Conservation (phyloP, 345 rosid genomes). For the Passiflora organensis region DNA sequence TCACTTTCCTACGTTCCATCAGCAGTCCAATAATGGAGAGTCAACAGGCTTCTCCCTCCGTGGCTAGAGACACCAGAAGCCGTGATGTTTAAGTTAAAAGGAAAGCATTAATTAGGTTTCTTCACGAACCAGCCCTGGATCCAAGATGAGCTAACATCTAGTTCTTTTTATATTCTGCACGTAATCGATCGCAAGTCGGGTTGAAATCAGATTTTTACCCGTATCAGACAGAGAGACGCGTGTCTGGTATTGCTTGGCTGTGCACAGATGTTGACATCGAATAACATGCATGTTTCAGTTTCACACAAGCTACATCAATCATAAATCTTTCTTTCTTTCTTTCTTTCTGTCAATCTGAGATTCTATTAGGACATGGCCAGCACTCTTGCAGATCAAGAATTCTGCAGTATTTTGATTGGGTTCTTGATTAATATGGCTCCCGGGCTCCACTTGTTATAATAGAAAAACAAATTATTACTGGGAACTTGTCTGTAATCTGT, state of each 20-base stretch:
- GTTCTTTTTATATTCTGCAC: too few species aligned
- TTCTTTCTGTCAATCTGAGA: constrained; percentile 19
- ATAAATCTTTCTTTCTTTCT: too few species aligned
- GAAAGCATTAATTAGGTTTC: background rate
- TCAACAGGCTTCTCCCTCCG: background rate
- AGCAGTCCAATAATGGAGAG: constrained; percentile 18
- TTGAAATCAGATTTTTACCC: background rate
- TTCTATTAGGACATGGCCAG: constrained; percentile 17
- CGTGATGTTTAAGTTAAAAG: constrained; percentile 32
- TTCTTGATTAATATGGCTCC: constrained; percentile 12
- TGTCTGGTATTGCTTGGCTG: constrained; percentile 13
- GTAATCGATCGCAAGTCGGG: background rate
- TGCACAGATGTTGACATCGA: constrained; percentile 7
- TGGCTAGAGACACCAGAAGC: constrained; percentile 4
- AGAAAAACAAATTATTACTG: constrained; percentile 12
- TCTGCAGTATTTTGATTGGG: constrained; percentile 16
- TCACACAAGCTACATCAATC: constrained; percentile 3
- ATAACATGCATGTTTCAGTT: background rate
- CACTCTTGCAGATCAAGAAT: background rate
- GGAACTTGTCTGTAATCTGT: constrained; percentile 7
- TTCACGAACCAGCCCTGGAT: too few species aligned
- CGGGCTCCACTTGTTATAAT: constrained; percentile 18
- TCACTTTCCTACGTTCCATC: background rate
- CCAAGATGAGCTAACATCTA: too few species aligned
- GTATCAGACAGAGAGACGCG: constrained; percentile 2